Evolutionary conservation across 2,329 filamentous ascomycete species (phyloP), one percentile per base, ranked within the genome.

Genomic region (Fusarium agapanthi): DNA sequence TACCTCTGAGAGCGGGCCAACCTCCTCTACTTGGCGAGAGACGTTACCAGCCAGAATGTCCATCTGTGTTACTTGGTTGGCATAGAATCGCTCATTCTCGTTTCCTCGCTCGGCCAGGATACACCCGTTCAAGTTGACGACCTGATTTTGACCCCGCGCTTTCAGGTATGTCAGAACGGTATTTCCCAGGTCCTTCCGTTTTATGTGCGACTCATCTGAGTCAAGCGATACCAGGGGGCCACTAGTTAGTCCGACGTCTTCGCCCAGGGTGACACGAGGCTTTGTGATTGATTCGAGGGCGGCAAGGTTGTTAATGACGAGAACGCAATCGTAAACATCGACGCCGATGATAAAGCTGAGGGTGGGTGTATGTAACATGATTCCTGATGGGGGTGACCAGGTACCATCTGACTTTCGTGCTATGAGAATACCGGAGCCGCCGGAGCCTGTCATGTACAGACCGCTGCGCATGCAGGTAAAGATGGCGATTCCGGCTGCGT

Each of bases 401-500:
- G 91, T 91, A 12, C 95, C 95, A 74, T 97, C 95, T 30, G 92
- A 91, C 77, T 93, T 93, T 74, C 94, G 90, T 24, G 92, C 95
- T 66, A 98, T 90, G 43, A 98, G 86, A 43, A 98, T 89, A 56
- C 95, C 95, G 64, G 94, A 95, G 43, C 95, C 95, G 34, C 95
- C 95, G 22, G 95, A 95, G 50, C 95, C 95, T 50, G 93, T 95
- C 75, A 97, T 88, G 93, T 95, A 97, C 37, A 98, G 85, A 18
- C 95, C 95, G 20, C 94, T 95, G 67, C 95, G 91, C 94, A 98
- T 97, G 35, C 94, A 97, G 2, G 95, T 97, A 84, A 98, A 98
- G 75, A 98, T 93, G 61, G 94, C 95, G 65, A 98, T 88, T 16
- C 94, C 95, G 75, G 95, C 94, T 34, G 95, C 95, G 83, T 96